phyloP scores from a whole-genome alignment of 768 basidiomycete species.

The Agaricus sinodeliciosus region DNA sequence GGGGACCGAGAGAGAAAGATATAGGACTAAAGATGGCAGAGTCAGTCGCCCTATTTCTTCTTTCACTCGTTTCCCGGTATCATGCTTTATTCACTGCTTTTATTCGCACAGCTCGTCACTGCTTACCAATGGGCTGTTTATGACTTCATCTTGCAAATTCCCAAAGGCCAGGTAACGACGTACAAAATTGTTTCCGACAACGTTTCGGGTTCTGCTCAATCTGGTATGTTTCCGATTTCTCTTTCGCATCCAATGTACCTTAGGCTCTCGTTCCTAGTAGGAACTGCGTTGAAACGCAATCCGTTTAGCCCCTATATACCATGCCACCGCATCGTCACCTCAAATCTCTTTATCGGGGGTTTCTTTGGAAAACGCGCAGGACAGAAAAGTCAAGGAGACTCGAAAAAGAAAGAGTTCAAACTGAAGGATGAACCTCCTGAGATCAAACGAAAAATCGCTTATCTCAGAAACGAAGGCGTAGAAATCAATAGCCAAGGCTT shows the following conservation, averaged over 20 bases:
- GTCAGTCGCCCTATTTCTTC: slow-evolving; percentile 13
- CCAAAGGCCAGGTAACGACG: slow-evolving; percentile 45
- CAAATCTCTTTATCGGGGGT: slow-evolving; percentile 54
- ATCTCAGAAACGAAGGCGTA: not conserved
- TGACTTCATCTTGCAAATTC: slow-evolving; percentile 43
- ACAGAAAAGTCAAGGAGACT: not conserved
- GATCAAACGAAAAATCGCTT: not conserved
- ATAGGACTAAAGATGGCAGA: slow-evolving; percentile 29
- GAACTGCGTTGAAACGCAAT: slow-evolving; percentile 54
- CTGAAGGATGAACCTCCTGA: not conserved
- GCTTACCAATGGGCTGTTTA: slow-evolving; percentile 57
- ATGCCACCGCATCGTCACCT: slow-evolving; percentile 65
- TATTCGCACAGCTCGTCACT: slow-evolving; percentile 35
- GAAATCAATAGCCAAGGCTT: not conserved
- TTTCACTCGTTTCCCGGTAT: not conserved
- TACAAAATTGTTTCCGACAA: slow-evolving; percentile 47
- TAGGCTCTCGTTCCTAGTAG: slow-evolving; percentile 33
- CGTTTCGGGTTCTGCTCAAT: slow-evolving; percentile 57
- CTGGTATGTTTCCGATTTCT: slow-evolving; percentile 34
- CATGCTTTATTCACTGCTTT: not conserved
- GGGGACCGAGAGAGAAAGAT: slow-evolving; percentile 22
- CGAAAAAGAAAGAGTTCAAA: not conserved
- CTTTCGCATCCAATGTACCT: not conserved
- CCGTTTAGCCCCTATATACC: slow-evolving; percentile 65
- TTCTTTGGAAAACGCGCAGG: slow-evolving; percentile 58